A percentile compares a stretch with the other conserved stretches of the same genome.
Evolutionary conservation across 805 yeast species (phyloP).

Genomic region (Tetrapisispora taiwanensis): DNA sequence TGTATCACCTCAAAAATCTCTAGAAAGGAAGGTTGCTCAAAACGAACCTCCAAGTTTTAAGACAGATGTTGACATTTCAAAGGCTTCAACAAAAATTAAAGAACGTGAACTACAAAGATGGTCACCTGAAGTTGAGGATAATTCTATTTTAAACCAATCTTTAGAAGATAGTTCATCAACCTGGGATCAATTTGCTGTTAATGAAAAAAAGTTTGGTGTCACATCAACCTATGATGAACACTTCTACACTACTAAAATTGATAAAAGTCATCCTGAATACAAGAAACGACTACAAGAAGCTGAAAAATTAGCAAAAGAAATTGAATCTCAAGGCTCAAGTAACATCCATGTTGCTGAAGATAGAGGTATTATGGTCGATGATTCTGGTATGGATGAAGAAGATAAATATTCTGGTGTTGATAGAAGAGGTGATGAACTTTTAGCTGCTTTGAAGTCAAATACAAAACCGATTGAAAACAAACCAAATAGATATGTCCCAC

Average conservation of each 20-base stretch:
- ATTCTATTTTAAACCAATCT: constrained; percentile 13
- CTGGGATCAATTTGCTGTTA: constrained; percentile 96
- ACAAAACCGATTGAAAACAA: constrained; percentile 22
- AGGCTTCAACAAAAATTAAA: constrained; percentile 29
- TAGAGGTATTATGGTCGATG: constrained; percentile 69
- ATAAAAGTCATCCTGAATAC: constrained; percentile 66
- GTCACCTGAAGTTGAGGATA: constrained; percentile 52
- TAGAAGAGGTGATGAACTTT: constrained; percentile 35
- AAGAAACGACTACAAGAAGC: constrained; percentile 57
- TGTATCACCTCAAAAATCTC: constrained; percentile 5
- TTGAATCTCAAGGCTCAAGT: constrained; percentile 52
- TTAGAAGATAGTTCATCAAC: constrained; percentile 30
- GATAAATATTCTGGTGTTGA: constrained; percentile 91
- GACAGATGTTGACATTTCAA: constrained; percentile 80
- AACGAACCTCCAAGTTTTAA: constrained; percentile 37
- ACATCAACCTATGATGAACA: constrained; percentile 74
- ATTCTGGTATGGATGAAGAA: constrained; percentile 87
- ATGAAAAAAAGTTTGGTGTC: constrained; percentile 81
- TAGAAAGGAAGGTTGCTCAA: constrained; percentile 6
- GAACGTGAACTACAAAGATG: constrained; percentile 77
- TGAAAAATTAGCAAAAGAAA: constrained; percentile 70
- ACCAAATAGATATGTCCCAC: constrained; percentile 28
- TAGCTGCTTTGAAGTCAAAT: constrained; percentile 25
- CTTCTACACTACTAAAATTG: constrained; percentile 70
- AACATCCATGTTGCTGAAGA: constrained; percentile 86